phyloP scores from a whole-genome alignment of 305 asterid genomes.

The Coffea humblotiana region DNA sequence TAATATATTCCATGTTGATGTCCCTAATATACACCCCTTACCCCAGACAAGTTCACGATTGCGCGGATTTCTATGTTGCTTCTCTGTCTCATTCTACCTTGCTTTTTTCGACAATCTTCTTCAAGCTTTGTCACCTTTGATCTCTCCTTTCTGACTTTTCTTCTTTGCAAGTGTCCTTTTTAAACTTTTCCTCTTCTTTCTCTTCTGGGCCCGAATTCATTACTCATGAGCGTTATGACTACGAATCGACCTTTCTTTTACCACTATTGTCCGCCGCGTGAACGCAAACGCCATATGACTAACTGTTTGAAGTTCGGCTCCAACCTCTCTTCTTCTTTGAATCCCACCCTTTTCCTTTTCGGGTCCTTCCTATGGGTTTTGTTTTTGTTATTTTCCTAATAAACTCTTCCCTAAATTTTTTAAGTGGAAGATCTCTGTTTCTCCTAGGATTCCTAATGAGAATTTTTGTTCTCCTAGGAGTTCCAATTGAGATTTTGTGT shows the following conservation, averaged over 20 bases:
- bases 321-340: too few species aligned
- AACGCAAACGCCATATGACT: not conserved
- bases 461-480: too few species aligned
- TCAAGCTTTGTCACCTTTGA: not conserved
- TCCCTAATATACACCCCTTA: not conserved
- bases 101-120: constrained; percentile 15
- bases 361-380: too few species aligned
- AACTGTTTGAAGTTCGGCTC: not conserved
- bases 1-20: not conserved
- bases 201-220: not conserved
- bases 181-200: not conserved
- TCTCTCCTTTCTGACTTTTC: not conserved
- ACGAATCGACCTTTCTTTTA: not conserved
- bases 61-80: constrained; percentile 45
- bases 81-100: constrained; percentile 21
- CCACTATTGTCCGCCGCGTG: constrained; percentile 16
- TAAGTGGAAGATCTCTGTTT: too few species aligned
- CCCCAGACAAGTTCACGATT: constrained; percentile 2
- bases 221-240: not conserved
- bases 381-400: too few species aligned
- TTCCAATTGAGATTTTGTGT: too few species aligned
- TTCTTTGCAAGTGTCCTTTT: not conserved
- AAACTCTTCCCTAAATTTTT: too few species aligned
- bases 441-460: too few species aligned
- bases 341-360: too few species aligned